phyloP scores from a whole-genome alignment of 139 green algal genomes.

The Volvox africanus region DNA sequence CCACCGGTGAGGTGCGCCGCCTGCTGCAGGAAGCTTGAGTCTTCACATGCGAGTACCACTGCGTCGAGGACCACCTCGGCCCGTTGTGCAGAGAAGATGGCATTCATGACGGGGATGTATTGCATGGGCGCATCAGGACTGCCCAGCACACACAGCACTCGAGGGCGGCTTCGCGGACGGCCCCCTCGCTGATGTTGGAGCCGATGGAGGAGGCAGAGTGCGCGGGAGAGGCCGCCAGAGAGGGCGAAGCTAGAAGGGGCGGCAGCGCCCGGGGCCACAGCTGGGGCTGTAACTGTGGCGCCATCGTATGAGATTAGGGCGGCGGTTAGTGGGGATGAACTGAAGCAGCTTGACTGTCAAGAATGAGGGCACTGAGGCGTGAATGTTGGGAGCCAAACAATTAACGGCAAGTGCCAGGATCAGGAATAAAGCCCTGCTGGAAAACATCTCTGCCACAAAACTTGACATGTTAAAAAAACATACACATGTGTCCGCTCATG shows the following conservation, averaged over 20 bases:
- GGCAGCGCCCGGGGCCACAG: neutral
- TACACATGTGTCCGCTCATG: no score
- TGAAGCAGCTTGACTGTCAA: no score
- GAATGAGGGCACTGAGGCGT: no score
- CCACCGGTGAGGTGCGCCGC: slow-evolving; percentile 77
- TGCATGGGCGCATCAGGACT: slow-evolving; percentile 67
- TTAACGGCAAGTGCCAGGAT: no score
- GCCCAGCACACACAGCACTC: slow-evolving; percentile 68
- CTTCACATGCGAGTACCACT: slow-evolving; percentile 60
- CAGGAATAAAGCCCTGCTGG: no score
- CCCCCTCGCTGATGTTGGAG: slow-evolving; percentile 34
- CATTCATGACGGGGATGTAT: slow-evolving; percentile 89
- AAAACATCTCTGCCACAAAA: no score
- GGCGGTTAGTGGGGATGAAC: no score
- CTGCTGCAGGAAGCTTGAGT: slow-evolving; percentile 84
- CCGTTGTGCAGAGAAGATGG: slow-evolving; percentile 86
- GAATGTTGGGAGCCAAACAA: no score
- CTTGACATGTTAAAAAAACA: no score
- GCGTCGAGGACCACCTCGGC: slow-evolving; percentile 75
- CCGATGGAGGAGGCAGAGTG: slow-evolving; percentile 68
- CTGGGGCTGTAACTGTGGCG: neutral
- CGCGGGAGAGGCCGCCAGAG: slow-evolving; percentile 68
- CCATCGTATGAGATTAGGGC: no score
- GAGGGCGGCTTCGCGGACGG: slow-evolving; percentile 36
- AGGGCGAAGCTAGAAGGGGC: slow-evolving; percentile 43